Evolutionary conservation across 1,284 basidiomycete species (phyloP).

Genomic region (Exsudoporus floridanus): DNA sequence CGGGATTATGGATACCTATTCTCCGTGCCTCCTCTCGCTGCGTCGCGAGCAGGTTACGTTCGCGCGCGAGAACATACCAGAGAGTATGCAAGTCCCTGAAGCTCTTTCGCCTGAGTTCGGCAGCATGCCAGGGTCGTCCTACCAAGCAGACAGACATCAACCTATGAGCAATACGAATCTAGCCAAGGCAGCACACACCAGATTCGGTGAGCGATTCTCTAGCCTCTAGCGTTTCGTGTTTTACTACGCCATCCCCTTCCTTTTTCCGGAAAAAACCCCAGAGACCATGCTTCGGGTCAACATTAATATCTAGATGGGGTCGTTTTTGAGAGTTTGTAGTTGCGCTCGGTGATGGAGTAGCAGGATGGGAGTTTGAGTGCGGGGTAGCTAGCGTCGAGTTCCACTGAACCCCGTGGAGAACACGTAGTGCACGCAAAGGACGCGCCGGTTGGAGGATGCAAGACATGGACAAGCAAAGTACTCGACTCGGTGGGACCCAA

Average conservation of each 20-base stretch:
- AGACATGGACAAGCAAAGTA: conserved; percentile 20
- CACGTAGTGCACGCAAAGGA: conserved; percentile 14
- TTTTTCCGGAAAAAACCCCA: conserved; percentile 72
- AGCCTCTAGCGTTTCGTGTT: conserved; percentile 50
- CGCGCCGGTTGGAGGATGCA: conserved; percentile 21
- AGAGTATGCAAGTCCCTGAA: conserved; percentile 91
- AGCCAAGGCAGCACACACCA: conserved; percentile 35
- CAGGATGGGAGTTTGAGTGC: neutral
- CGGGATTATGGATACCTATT: conserved; percentile 46
- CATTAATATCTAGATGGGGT: conserved; percentile 44
- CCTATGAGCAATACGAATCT: neutral
- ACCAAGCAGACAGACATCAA: conserved; percentile 6
- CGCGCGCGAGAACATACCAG: conserved; percentile 88
- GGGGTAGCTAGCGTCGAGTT: conserved; percentile 19
- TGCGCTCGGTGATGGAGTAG: neutral
- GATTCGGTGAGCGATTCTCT: conserved; percentile 36
- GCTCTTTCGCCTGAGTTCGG: conserved; percentile 83
- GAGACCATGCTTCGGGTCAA: conserved; percentile 64
- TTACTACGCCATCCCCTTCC: conserved; percentile 38
- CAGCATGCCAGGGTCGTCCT: conserved; percentile 86
- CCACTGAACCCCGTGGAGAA: conserved; percentile 20
- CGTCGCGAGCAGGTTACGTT: conserved; percentile 87
- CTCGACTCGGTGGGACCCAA: neutral
- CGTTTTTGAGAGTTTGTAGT: conserved; percentile 32
- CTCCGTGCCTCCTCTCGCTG: conserved; percentile 77